A percentile compares a stretch with the other conserved stretches of the same genome.
Evolutionary conservation across 306 rosid species (phyloP).

Genomic region (Citrullus mucosospermus): DNA sequence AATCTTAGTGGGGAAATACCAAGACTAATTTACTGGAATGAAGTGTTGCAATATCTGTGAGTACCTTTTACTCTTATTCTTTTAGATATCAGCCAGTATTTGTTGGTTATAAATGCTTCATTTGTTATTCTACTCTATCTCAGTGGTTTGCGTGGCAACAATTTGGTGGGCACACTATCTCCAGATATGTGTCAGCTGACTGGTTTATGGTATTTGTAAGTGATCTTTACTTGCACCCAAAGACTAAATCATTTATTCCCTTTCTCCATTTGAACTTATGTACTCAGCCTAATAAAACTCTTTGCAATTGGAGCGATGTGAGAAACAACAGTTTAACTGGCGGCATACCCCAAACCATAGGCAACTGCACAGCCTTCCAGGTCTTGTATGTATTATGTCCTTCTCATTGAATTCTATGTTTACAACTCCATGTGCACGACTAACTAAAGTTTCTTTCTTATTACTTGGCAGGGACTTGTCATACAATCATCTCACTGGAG

Average conservation of each 20-base stretch:
- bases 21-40: slow-evolving; percentile 95
- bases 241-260: neutral
- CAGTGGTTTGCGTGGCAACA: slow-evolving; percentile 92
- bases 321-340: slow-evolving; percentile 90
- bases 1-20: slow-evolving; percentile 95
- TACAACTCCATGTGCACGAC: neutral
- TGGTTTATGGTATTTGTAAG: slow-evolving; percentile 98
- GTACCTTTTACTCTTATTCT: slow-evolving; percentile 9
- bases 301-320: slow-evolving; percentile 58
- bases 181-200: slow-evolving; percentile 95
- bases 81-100: neutral
- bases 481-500: slow-evolving; percentile 64
- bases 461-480: slow-evolving; percentile 56
- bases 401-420: slow-evolving; percentile 6
- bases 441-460: neutral
- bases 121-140: neutral
- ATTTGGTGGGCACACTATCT: slow-evolving; percentile 71
- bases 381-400: slow-evolving; percentile 71
- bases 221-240: slow-evolving; percentile 7
- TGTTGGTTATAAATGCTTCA: neutral
- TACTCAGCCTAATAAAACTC: neutral
- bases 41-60: slow-evolving; percentile 94
- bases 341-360: slow-evolving; percentile 68
- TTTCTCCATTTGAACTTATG: neutral
- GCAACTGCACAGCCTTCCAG: slow-evolving; percentile 95